Base-by-base conservation (phyloP, 192 early-diverging fungal species). In the Chytriomyces sp. region DNA sequence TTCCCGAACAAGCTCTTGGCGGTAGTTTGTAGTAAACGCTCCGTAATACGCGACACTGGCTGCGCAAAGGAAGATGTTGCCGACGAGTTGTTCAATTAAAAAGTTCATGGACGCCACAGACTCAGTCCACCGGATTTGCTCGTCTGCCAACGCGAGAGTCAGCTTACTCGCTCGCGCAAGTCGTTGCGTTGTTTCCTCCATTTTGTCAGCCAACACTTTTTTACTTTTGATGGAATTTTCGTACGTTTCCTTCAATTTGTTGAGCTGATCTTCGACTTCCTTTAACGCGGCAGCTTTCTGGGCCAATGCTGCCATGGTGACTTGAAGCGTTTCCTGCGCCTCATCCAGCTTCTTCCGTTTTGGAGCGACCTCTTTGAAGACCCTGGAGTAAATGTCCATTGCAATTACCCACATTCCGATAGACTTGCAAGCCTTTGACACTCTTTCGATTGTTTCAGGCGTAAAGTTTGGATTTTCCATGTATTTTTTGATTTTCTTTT, bases 341-440 rank as follows among this genome's bases (percentile, higher is more conserved):
- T 89, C 88, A 68, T 89, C 88, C 59, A 89, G 67, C 43, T 85
- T 71, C 62, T 85, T 84, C 44, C 81, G 44, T 70, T 89, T 89
- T 57, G 88, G 88, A 8, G 71, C 73, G 6, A 89, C 88, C 63
- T 89, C 85, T 67, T 86, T 86, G 76, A 89, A 89, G 5, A 89
- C 86, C 23, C 86, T 59, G 10, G 86, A 86, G 64, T 89, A 89
- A 26, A 87, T 77, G 26, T 89, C 88, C 85, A 89, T 86, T 0
- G 88, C 88, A 75, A 89, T 82, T 47, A 87, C 88, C 88, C 88
- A 89, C 88, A 89, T 89, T 64, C 79, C 83, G 77, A 89, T 86
- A 50, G 85, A 86, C 66, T 87, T 87, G 67, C 86, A 88, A 1
- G 88, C 88, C 62, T 83, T 88, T 8, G 86, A 88, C 2, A 88